Percentiles rank a stretch among this genome's conserved stretches.
Evolutionary conservation across 2,329 filamentous ascomycete genomes (phyloP).

Genomic region (Colletotrichum aenigma): DNA sequence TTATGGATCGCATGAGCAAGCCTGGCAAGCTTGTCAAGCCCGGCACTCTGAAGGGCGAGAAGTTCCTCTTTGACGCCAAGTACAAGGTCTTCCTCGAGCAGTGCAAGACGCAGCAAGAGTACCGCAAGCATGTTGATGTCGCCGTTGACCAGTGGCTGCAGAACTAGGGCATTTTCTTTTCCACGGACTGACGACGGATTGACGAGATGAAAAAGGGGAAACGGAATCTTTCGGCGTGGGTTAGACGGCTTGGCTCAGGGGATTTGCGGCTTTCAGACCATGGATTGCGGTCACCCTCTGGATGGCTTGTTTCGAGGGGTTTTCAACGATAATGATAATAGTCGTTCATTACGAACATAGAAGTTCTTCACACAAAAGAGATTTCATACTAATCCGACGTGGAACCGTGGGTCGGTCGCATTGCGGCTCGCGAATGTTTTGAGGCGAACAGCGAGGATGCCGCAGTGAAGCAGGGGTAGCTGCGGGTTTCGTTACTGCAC

Average conservation of each 20-base stretch:
- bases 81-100: constrained; percentile 96
- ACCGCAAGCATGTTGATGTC: constrained; percentile 79
- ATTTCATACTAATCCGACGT: too few relatives aligned
- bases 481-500: not conserved
- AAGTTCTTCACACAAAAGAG: not conserved
- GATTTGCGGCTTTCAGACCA: not conserved
- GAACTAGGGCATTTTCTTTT: not conserved
- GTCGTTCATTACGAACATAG: not conserved
- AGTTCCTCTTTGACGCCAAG: constrained; percentile 82
- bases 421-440: not conserved
- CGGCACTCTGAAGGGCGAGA: constrained; percentile 72
- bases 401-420: not conserved
- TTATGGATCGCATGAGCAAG: constrained; percentile 98
- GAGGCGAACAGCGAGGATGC: not conserved
- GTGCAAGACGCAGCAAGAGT: constrained; percentile 83
- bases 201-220: not conserved
- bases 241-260: not conserved
- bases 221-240: not conserved
- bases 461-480: not conserved
- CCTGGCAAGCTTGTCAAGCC: constrained; percentile 84
- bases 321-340: constrained; percentile 4
- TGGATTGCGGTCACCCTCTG: not conserved
- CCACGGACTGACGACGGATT: not conserved
- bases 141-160: constrained; percentile 42
- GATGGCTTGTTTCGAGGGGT: not conserved